A percentile compares a stretch with the other conserved stretches of the same genome.
Evolutionary conservation across 2,329 filamentous ascomycete species (phyloP).

Genomic region (Teratosphaeria viscida): DNA sequence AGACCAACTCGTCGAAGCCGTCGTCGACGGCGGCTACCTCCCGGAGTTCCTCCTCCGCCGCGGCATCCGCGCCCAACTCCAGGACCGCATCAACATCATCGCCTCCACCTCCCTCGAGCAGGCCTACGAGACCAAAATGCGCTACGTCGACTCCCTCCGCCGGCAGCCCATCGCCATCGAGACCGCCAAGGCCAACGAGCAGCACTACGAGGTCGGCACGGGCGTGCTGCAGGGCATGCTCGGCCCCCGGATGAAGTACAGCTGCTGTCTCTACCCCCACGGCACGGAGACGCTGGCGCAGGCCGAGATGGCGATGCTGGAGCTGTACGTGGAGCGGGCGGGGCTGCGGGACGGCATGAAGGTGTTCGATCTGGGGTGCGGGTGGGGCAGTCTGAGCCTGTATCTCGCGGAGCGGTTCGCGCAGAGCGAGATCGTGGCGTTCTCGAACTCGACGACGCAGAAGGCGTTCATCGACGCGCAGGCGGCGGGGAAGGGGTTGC

Average conservation of each 20-base stretch:
- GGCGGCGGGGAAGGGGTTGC: conserved; percentile 46
- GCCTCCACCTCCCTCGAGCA: conserved; percentile 42
- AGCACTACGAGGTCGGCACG: conserved; percentile 64
- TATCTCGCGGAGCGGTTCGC: conserved; percentile 58
- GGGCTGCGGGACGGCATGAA: conserved; percentile 49
- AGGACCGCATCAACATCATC: conserved; percentile 49
- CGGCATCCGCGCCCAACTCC: conserved; percentile 56
- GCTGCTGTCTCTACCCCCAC: conserved; percentile 54
- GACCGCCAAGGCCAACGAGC: conserved; percentile 53
- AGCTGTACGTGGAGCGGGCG: conserved; percentile 51
- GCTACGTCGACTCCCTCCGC: conserved; percentile 50
- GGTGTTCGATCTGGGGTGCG: conserved; percentile 56
- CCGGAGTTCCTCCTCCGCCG: conserved; percentile 52
- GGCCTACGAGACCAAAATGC: conserved; percentile 51
- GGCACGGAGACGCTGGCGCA: conserved; percentile 53
- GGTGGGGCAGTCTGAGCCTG: conserved; percentile 56
- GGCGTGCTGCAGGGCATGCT: conserved; percentile 51
- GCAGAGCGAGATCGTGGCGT: conserved; percentile 51
- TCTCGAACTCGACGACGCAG: conserved; percentile 60
- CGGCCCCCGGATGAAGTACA: conserved; percentile 64
- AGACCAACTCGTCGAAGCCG: conserved; percentile 38
- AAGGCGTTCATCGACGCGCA: conserved; percentile 55
- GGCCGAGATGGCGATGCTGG: conserved; percentile 57
- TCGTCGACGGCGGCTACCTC: conserved; percentile 56
- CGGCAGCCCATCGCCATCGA: conserved; percentile 57